Conservation (phyloP, 2,329 filamentous ascomycete species). For the Escovopsis sp. region DNA sequence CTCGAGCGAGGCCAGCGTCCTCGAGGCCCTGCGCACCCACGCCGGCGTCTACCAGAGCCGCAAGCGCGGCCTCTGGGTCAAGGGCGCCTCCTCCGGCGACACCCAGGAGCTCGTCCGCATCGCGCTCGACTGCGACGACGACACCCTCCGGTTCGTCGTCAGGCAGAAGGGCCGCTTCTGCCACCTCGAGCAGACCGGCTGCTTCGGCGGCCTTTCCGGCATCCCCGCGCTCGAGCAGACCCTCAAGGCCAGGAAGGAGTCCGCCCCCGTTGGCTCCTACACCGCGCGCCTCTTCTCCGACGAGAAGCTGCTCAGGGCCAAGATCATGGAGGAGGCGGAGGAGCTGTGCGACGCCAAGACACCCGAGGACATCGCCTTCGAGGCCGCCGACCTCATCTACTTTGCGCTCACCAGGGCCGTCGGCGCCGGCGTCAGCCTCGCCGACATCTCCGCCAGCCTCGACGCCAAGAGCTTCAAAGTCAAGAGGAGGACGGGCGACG, state of each 20-base stretch:
- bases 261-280: constrained; percentile 81
- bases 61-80: constrained; percentile 92
- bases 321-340: constrained; percentile 97
- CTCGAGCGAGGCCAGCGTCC: constrained; percentile 80
- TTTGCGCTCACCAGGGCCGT: constrained; percentile 88
- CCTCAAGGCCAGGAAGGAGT: constrained; percentile 63
- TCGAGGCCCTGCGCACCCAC: constrained; percentile 66
- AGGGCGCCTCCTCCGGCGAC: constrained; percentile 88
- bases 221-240: constrained; percentile 80
- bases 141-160: constrained; percentile 82
- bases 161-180: constrained; percentile 88
- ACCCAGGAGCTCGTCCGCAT: constrained; percentile 79
- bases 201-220: constrained; percentile 75
- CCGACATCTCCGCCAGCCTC: constrained; percentile 82
- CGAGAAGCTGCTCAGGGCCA: constrained; percentile 74
- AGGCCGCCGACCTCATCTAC: constrained; percentile 90
- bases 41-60: constrained; percentile 88
- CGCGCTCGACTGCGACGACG: constrained; percentile 81
- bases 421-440: constrained; percentile 66
- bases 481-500: constrained; percentile 82
- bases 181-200: constrained; percentile 81
- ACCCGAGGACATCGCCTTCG: constrained; percentile 76
- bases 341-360: constrained; percentile 80
- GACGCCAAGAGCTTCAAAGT: constrained; percentile 94
- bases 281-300: constrained; percentile 88